Base-by-base conservation (phyloP, 305 asterid genomes). In the Fraxinus albicans region DNA sequence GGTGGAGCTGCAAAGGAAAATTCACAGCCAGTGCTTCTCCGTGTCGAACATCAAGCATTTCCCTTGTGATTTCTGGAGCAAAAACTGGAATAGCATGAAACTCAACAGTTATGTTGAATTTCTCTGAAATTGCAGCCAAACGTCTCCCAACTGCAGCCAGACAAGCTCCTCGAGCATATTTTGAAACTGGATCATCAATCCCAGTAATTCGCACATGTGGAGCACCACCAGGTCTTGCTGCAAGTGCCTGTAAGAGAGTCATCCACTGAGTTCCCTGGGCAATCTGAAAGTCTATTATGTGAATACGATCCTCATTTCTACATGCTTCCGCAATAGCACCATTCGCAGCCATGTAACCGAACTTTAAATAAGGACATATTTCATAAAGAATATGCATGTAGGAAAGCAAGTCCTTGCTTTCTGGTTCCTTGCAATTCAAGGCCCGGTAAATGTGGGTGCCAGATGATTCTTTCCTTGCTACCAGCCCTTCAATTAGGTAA, bases 331-430 rank as follows among this genome's bases (percentile, higher is more conserved):
- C 96, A 40, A 92, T 91, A 36, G 94, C 96, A 1, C 96, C 96
- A 25, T 91, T 92, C 35, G 96, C 96, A 69, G 93, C 96, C 96
- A 92, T 92, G 85, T 92, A 92, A 27, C 96, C 96, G 6, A 92
- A 92, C 63, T 92, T 92, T 69, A 91, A 79, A 83, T 91, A 92
- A 27, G 94, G 96, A 40, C 96, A 92, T 42, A 90, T 78, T 77
- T 92, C 94, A 33, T 92, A 90, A 29, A 92, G 88, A 81, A 89
- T 91, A 73, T 90, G 96, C 96, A 92, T 91, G 84, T 88, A 88
- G 34, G 96, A 88, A 40, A 92, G 91, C 76, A 92, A 82, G 58
- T 91, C 96, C 83, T 74, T 78, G 63, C 93, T 90, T 50, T 84
- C 86, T 0, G 94, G 94, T 76, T 91, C 91, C 19, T 89, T 88